Conservation (phyloP, 2,329 filamentous ascomycete genomes). For the Botrytis tulipae region DNA sequence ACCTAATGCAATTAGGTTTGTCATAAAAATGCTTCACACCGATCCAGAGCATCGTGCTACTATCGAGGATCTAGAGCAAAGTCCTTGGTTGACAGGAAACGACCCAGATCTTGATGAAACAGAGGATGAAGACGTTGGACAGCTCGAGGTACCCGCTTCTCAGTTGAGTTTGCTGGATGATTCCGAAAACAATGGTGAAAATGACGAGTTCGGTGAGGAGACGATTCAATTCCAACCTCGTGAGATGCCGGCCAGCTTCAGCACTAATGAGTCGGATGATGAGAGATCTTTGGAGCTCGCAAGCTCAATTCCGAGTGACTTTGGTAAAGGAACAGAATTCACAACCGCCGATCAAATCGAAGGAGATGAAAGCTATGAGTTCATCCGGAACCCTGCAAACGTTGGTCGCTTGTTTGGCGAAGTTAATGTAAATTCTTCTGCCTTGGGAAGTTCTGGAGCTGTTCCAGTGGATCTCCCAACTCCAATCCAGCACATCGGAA, state of each 20-base stretch:
- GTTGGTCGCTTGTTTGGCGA: constrained; percentile 38
- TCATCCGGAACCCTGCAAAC: constrained; percentile 19
- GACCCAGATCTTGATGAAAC: constrained; percentile 31
- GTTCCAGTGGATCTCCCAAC: constrained; percentile 36
- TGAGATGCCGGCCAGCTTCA: constrained; percentile 36
- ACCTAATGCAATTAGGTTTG: constrained; percentile 66
- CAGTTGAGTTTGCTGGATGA: constrained; percentile 34
- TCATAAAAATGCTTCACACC: constrained; percentile 76
- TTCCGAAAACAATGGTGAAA: constrained; percentile 20
- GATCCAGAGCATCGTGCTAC: constrained; percentile 76
- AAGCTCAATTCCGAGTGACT: constrained; percentile 22
- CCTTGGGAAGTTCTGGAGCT: constrained; percentile 36
- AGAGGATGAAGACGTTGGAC: constrained; percentile 31
- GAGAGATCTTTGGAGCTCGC: constrained; percentile 20
- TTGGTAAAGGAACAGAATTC: constrained; percentile 18
- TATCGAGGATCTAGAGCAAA: constrained; percentile 65
- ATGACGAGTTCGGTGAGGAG: constrained; percentile 29
- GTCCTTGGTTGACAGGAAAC: constrained; percentile 65
- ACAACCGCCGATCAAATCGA: not conserved
- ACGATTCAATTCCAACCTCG: constrained; percentile 30
- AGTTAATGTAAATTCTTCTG: constrained; percentile 34
- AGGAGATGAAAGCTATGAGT: constrained; percentile 27
- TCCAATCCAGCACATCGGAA: constrained; percentile 22
- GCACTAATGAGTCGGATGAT: constrained; percentile 24
- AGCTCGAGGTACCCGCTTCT: constrained; percentile 34